Conservation (phyloP, 2,329 filamentous ascomycete genomes). For the Fulvia fulva region DNA sequence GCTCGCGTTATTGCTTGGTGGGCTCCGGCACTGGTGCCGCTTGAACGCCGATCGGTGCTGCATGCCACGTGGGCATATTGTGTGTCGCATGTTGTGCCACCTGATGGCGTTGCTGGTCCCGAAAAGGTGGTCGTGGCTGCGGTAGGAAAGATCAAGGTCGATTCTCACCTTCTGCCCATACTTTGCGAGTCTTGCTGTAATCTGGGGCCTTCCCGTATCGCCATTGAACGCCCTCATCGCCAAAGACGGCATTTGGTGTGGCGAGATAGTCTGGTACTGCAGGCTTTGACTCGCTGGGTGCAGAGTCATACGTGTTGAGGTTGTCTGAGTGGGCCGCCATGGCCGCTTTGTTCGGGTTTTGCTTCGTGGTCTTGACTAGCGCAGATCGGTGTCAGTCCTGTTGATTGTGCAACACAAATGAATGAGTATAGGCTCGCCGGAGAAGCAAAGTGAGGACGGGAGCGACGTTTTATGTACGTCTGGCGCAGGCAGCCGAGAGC, state of each 20-base stretch:
- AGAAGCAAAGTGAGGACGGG: constrained; percentile 2
- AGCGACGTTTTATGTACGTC: constrained; percentile 14
- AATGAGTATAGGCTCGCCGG: neutral
- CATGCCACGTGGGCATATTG: constrained; percentile 1
- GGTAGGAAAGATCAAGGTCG: neutral
- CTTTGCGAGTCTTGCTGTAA: constrained; percentile 60
- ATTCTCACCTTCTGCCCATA: constrained; percentile 55
- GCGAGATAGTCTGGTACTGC: constrained; percentile 56
- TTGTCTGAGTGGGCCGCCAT: constrained; percentile 30
- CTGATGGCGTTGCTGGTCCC: neutral
- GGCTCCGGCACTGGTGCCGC: constrained; percentile 3
- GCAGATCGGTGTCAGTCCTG: neutral
- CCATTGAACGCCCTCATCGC: constrained; percentile 54
- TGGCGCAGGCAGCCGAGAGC: constrained; percentile 6
- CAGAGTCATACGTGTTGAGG: constrained; percentile 6
- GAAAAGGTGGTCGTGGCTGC: neutral
- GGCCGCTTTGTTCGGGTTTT: neutral
- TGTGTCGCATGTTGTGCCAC: constrained; percentile 11
- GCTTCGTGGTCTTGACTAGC: neutral
- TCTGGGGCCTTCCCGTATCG: constrained; percentile 59
- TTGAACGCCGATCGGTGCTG: constrained; percentile 1
- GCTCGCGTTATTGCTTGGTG: constrained; percentile 11
- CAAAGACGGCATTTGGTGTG: constrained; percentile 56
- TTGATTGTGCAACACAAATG: neutral
- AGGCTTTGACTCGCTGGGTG: constrained; percentile 32